Evolutionary conservation across 2,329 filamentous ascomycete genomes (phyloP).

Genomic region (Calonectria hawksworthii): DNA sequence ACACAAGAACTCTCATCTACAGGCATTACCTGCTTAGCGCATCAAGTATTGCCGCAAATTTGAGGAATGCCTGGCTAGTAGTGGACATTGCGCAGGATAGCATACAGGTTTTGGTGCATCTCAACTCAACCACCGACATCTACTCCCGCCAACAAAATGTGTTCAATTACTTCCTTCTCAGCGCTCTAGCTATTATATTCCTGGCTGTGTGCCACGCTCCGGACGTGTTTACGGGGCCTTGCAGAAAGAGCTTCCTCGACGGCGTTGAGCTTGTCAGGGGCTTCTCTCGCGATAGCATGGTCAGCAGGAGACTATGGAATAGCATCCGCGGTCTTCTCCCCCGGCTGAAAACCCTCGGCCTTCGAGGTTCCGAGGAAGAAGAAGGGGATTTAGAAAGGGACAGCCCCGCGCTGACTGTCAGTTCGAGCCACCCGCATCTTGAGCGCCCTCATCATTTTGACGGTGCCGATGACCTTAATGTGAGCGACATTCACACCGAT

Average conservation of each 20-base stretch:
- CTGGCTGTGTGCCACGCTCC: constrained; percentile 61
- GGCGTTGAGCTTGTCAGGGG: constrained; percentile 50
- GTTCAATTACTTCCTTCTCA: constrained; percentile 49
- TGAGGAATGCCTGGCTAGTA: constrained; percentile 53
- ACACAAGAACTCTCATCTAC: constrained; percentile 60
- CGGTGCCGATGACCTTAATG: background rate
- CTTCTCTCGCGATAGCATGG: constrained; percentile 50
- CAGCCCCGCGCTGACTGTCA: background rate
- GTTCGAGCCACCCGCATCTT: background rate
- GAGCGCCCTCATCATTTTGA: background rate
- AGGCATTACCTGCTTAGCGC: constrained; percentile 57
- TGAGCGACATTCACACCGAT: constrained; percentile 30
- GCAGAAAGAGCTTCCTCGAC: constrained; percentile 49
- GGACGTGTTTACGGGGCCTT: constrained; percentile 54
- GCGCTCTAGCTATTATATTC: constrained; percentile 47
- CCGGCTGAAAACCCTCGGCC: constrained; percentile 45
- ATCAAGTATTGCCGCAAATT: constrained; percentile 52
- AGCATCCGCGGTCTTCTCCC: constrained; percentile 53
- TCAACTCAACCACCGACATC: constrained; percentile 46
- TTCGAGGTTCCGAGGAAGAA: constrained; percentile 33
- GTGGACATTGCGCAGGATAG: constrained; percentile 51
- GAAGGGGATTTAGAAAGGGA: background rate
- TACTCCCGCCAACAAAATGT: constrained; percentile 46
- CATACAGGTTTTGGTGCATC: constrained; percentile 46
- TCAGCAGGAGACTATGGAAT: constrained; percentile 52